Base-by-base conservation (phyloP, 441 rosid species). In the Brassica hybrid region DNA sequence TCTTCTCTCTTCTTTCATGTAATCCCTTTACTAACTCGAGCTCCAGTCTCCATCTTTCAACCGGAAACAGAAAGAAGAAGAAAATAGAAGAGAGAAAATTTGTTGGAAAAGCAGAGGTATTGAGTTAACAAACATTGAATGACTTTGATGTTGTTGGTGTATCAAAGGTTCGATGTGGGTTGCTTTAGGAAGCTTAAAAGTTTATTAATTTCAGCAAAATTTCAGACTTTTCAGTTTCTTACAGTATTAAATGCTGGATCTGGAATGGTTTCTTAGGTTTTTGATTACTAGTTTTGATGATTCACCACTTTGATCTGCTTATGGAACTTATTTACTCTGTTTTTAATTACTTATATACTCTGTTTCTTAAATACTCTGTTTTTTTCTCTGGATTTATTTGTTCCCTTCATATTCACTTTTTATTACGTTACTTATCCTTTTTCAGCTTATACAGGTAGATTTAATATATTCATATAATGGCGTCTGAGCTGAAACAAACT, bases 401-500 rank as follows among this genome's bases (percentile, higher is more conserved):
- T 50, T n/a, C 57, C 18, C 8, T 50, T 50, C 18, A 50, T 9
- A 2, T 50, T 50, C 57, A 14, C 2, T 50, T 50, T 14, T 14
- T 6, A 50, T 58, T 13, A 43, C 67, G 32, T 65, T 71, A 36
- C 56, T 48, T n/a, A 48, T 60, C 56, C 63, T 34, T 64, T 72
- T n/a, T 78, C 5, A 72, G 60, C 7, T 60, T 72, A 67, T 73
- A 76, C 88, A 86, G 94, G 88, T 64, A 61, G 66, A 64, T n/a
- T n/a, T n/a, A n/a, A n/a, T n/a, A n/a, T n/a, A n/a, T n/a, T n/a
- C n/a, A n/a, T n/a, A n/a, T 16, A 77, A 91, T 93, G 99, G 87
- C 86, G 19, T 79, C 91, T 75, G 85, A 77, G 85, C 90, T 95
- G 56, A 89, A 93, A 74, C 68, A 67, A 25, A 75, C 84, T 58